A percentile compares a stretch with the other conserved stretches of the same genome.
phyloP scores from a whole-genome alignment of 1,139 yeast species.

The Nakaseomyces uthaithaninus region DNA sequence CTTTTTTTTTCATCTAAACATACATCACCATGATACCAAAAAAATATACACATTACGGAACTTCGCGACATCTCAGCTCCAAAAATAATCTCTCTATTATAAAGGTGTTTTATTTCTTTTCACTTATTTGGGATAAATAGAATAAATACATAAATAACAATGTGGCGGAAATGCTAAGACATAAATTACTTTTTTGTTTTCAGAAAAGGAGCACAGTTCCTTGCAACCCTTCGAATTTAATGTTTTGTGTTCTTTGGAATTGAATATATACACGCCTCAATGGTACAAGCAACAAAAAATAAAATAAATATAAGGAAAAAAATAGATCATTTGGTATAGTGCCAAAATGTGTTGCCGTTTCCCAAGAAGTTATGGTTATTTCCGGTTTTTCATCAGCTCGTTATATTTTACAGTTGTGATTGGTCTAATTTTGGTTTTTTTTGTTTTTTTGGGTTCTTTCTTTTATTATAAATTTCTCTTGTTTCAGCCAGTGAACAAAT shows the following conservation, averaged over 20 bases:
- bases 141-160: conserved; percentile 4
- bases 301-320: conserved; percentile 1
- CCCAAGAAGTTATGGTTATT: not conserved
- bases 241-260: not conserved
- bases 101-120: not conserved
- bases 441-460: not conserved
- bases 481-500: not conserved
- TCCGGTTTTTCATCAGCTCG: not conserved
- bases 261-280: conserved; percentile 5
- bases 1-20: not conserved
- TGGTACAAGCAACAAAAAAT: conserved; percentile 1
- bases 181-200: not conserved
- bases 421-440: not conserved
- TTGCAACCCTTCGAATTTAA: not conserved
- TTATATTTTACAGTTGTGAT: conserved; percentile 5
- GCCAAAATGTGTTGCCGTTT: not conserved
- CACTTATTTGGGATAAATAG: not conserved
- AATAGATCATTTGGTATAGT: not conserved
- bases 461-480: not conserved
- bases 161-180: not conserved
- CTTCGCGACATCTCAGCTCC: not conserved
- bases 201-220: not conserved
- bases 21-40: too few relatives aligned
- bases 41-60: too few relatives aligned
- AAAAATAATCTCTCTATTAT: not conserved